A percentile compares a stretch with the other conserved stretches of the same genome.
These are phyloP conservation scores for Brettanomyces custersianus DNA, from an alignment of 805 yeast species.

Conservation along the genomic window DNA sequence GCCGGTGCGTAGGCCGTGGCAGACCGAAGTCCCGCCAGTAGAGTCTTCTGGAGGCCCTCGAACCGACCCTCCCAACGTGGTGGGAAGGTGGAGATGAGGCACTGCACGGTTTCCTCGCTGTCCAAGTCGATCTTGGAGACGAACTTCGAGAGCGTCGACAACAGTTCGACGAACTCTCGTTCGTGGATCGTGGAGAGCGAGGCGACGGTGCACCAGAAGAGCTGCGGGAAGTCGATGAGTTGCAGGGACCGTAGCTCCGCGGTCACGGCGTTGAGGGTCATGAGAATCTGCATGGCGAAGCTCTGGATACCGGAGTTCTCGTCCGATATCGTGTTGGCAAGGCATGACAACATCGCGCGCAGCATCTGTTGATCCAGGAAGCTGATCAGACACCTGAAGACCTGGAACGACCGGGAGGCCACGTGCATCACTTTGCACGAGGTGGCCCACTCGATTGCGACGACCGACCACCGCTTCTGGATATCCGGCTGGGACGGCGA, in stretches of 20 bases:
- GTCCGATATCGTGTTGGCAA: slow-evolving; percentile 90
- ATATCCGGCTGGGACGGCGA: slow-evolving; percentile 36
- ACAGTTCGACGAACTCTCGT: slow-evolving; percentile 81
- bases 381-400: slow-evolving; percentile 76
- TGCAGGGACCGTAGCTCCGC: slow-evolving; percentile 76
- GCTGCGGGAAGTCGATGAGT: slow-evolving; percentile 79
- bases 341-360: slow-evolving; percentile 85
- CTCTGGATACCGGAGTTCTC: slow-evolving; percentile 87
- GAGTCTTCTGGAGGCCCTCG: slow-evolving; percentile 75
- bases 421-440: slow-evolving; percentile 95
- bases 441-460: slow-evolving; percentile 89
- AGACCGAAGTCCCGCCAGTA: slow-evolving; percentile 78
- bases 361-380: slow-evolving; percentile 82
- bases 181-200: slow-evolving; percentile 86
- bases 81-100: slow-evolving; percentile 82
- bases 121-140: slow-evolving; percentile 81
- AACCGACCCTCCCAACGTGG: slow-evolving; percentile 93
- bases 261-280: slow-evolving; percentile 90
- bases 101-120: slow-evolving; percentile 75
- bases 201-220: slow-evolving; percentile 94
- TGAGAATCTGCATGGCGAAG: slow-evolving; percentile 91
- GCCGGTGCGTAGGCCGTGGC: slow-evolving; percentile 73
- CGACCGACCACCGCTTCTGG: slow-evolving; percentile 78
- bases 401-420: slow-evolving; percentile 93
- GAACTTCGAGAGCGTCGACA: slow-evolving; percentile 74